phyloP scores from a whole-genome alignment of 805 yeast species.

The Allodekkera sacchari region DNA sequence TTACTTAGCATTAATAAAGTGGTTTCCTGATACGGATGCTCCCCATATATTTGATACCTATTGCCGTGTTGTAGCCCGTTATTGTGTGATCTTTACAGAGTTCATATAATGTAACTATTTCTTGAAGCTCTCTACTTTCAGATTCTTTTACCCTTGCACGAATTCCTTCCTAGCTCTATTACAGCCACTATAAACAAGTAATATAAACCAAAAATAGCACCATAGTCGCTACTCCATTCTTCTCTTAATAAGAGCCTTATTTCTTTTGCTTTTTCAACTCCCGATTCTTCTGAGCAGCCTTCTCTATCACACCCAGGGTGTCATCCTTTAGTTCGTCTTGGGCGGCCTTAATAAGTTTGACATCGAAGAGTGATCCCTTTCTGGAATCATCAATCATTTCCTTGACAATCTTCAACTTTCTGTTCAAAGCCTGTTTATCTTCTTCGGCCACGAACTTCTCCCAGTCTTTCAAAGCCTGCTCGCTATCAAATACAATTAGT shows the following conservation, averaged over 20 bases:
- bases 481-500: conserved; percentile 26
- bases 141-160: no score
- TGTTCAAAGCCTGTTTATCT: conserved; percentile 10
- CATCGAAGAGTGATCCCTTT: conserved; percentile 21
- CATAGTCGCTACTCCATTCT: background rate
- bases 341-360: conserved; percentile 23
- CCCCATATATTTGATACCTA: no score
- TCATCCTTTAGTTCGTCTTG: conserved; percentile 27
- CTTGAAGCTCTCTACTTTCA: no score
- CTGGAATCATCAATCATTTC: conserved; percentile 24
- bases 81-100: no score
- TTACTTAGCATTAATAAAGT: no score
- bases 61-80: no score
- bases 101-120: no score
- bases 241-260: background rate
- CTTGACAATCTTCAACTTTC: conserved; percentile 18
- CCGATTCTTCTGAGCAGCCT: conserved; percentile 20
- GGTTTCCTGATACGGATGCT: no score
- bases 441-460: conserved; percentile 10
- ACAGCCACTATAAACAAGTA: no score
- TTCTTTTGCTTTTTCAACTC: conserved; percentile 2
- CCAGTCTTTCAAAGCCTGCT: conserved; percentile 24
- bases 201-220: no score
- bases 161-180: no score
- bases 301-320: conserved; percentile 18